Base-by-base conservation (phyloP, 2,329 filamentous ascomycete species). In the Aspergillus sp. region DNA sequence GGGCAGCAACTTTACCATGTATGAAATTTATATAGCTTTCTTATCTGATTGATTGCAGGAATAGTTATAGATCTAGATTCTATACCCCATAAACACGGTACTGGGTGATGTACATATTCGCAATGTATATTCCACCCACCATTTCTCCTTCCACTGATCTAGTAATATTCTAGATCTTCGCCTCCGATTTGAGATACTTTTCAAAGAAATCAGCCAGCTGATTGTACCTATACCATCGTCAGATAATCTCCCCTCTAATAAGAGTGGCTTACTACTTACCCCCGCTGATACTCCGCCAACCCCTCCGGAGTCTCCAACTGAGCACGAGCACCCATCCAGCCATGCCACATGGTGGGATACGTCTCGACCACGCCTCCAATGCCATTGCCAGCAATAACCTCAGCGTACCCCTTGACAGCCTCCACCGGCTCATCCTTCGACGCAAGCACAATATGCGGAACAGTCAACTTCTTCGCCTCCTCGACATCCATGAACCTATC, bases 281-380 rank as follows among this genome's bases (percentile, higher is more conserved):
- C 82, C 50, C 80, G 79, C 63, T 87, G 88, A 77, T 88, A 88
- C 65, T 84, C 82, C 74, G 83, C 85, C 70, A 86, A 83, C 45
- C 80, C 81, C 47, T 76, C 77, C 52, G 32, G 32, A 13, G 32
- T 80, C 76, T 50, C 88, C 30, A 91, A 76, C 69, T 90, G 78
- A 0, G 84, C 81, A 25, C 88, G 83, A 1, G 89, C 88, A 1
- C 85, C 87, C 89, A 91, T 91, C 87, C 88, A 91, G 48, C 89
- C 89, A 75, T 91, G 89, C 70, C 87, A 82, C 81, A 89, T 88
- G 69, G 86, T 86, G 23, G 69, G 68, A 69, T 89, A 91, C n/a
- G 74, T 86, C 79, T 91, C 87, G 56, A 89, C 83, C 59, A 80
- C 68, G 63, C 87, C 82, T 69, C 87, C 86, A 60, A 83, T 76